Conservation (phyloP, 495 filamentous ascomycete species). For the Xylaria palmicola region DNA sequence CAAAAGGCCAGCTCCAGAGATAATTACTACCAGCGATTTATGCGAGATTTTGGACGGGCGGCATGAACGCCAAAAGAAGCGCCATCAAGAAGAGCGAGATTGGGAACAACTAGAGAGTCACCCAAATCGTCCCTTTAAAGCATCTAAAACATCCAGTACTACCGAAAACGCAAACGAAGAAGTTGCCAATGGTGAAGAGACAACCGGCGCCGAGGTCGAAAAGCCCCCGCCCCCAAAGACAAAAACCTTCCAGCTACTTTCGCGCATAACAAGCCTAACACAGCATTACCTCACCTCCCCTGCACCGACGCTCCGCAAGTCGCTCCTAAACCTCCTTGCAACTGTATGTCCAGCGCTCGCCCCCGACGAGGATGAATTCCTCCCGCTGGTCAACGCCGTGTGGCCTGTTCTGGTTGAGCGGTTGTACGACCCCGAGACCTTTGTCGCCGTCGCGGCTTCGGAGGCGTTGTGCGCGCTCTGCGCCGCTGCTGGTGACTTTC, state of each 20-base stretch:
- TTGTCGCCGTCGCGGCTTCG: slow-evolving; percentile 68
- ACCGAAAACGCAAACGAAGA: slow-evolving; percentile 13
- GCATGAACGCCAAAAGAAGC: slow-evolving; percentile 38
- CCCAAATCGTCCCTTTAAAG: slow-evolving; percentile 38
- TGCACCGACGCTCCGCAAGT: slow-evolving; percentile 72
- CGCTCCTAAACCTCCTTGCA: slow-evolving; percentile 69
- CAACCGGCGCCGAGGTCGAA: slow-evolving; percentile 33
- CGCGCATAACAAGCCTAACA: slow-evolving; percentile 66
- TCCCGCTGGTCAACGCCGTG: slow-evolving; percentile 84
- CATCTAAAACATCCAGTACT: slow-evolving; percentile 36
- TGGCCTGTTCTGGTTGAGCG: slow-evolving; percentile 77
- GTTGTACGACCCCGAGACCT: slow-evolving; percentile 72
- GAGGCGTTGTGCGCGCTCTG: slow-evolving; percentile 63
- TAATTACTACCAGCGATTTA: slow-evolving; percentile 30
- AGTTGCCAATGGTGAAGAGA: slow-evolving; percentile 19
- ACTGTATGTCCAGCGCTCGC: slow-evolving; percentile 67
- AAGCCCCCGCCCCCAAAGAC: slow-evolving; percentile 49
- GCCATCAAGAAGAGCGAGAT: slow-evolving; percentile 30
- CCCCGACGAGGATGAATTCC: slow-evolving; percentile 72
- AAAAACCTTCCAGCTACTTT: slow-evolving; percentile 61
- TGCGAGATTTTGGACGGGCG: slow-evolving; percentile 28
- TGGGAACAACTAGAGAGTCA: slow-evolving; percentile 34
- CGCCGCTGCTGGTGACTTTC: slow-evolving; percentile 73
- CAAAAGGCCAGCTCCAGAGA: slow-evolving; percentile 29
- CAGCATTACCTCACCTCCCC: slow-evolving; percentile 84